phyloP scores from a whole-genome alignment of 1,284 basidiomycete genomes.

The Ceratobasidium sp. region DNA sequence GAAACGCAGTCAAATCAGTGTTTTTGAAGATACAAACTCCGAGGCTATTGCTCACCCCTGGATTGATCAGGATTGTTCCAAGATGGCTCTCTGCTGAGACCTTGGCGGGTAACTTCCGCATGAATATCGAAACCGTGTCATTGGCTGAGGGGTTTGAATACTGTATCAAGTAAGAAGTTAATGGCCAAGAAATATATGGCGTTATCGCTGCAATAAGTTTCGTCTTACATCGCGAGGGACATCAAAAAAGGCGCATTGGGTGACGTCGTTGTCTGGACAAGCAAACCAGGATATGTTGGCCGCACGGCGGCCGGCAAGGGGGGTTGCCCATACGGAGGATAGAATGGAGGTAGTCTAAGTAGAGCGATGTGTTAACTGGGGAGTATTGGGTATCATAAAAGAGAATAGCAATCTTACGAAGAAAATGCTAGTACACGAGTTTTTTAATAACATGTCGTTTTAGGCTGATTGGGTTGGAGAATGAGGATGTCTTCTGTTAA shows the following conservation, averaged over 20 bases:
- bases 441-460: too few species aligned
- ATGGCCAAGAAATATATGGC: not conserved
- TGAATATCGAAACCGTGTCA: slow-evolving; percentile 30
- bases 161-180: not conserved
- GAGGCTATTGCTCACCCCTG: slow-evolving; percentile 7
- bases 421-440: too few species aligned
- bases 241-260: slow-evolving; percentile 31
- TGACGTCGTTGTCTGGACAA: slow-evolving; percentile 20
- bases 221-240: slow-evolving; percentile 25
- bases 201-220: not conserved
- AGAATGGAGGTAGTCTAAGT: not conserved
- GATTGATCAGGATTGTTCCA: slow-evolving; percentile 14
- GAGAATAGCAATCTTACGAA: too few species aligned
- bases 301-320: slow-evolving; percentile 1
- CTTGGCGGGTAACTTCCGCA: slow-evolving; percentile 22
- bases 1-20: too few species aligned
- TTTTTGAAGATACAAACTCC: too few species aligned
- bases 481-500: too few species aligned
- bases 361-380: not conserved
- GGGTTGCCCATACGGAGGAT: not conserved
- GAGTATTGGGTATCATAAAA: not conserved
- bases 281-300: slow-evolving; percentile 25
- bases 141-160: slow-evolving; percentile 14
- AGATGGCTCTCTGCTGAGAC: slow-evolving; percentile 18
- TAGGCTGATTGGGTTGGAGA: too few species aligned